Percentiles rank a stretch among this genome's conserved stretches.
phyloP scores from a whole-genome alignment of 305 asterid species.

The Solanum hybrid region DNA sequence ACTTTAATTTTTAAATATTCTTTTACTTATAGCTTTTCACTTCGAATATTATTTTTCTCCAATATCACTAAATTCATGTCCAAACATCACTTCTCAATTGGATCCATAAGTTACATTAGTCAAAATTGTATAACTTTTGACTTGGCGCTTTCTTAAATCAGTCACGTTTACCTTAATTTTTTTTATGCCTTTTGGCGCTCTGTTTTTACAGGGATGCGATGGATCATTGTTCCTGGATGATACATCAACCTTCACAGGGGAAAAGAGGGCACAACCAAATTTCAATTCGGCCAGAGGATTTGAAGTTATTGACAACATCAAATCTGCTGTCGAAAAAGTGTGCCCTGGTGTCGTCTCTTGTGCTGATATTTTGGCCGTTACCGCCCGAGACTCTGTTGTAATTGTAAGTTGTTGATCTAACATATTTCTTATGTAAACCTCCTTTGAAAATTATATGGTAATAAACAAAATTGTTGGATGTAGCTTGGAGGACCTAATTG shows the following conservation, averaged over 20 bases:
- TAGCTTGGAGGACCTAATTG: constrained; percentile 77
- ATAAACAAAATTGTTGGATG: not conserved
- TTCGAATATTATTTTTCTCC: not conserved
- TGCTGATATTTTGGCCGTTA: constrained; percentile 58
- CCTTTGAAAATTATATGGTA: not conserved
- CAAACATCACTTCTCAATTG: too few relatives aligned
- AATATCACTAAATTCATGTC: not conserved
- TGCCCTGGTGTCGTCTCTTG: constrained; percentile 66
- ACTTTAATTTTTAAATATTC: too few relatives aligned
- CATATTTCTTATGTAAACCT: not conserved
- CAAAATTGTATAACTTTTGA: not conserved
- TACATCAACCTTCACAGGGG: constrained; percentile 58
- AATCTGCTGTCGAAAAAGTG: constrained; percentile 49
- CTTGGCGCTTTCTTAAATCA: not conserved
- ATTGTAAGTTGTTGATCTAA: constrained; percentile 26
- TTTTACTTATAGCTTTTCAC: too few relatives aligned
- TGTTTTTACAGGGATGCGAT: constrained; percentile 53
- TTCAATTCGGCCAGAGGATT: constrained; percentile 61
- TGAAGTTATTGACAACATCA: constrained; percentile 54
- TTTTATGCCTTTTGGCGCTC: not conserved
- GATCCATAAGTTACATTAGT: not conserved
- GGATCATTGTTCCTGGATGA: constrained; percentile 75
- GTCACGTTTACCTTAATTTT: not conserved
- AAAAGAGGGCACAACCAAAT: constrained; percentile 58
- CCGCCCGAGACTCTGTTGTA: constrained; percentile 60